Conservation (phyloP, 73 alveolate species). For the Paramecium pentaurelia region DNA sequence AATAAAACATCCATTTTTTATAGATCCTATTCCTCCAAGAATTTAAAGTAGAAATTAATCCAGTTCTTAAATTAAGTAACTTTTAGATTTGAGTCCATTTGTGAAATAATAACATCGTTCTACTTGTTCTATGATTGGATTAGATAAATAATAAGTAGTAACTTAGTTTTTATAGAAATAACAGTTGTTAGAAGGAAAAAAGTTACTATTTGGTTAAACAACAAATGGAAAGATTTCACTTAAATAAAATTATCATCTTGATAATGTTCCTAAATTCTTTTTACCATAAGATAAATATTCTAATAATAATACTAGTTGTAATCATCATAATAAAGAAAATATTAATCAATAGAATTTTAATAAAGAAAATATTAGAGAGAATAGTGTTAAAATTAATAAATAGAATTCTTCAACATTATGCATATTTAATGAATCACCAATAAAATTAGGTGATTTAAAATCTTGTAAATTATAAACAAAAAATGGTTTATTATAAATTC, state of each 20-base stretch:
- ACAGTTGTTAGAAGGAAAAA: neutral
- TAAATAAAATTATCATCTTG: neutral
- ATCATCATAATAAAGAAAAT: constrained; percentile 25
- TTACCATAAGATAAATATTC: neutral
- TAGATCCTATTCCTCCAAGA: neutral
- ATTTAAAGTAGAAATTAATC: constrained; percentile 25
- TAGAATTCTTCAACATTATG: neutral
- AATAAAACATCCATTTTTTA: constrained; percentile 8
- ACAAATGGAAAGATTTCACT: neutral
- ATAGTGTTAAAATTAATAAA: neutral
- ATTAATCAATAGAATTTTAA: neutral
- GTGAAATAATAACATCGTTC: constrained; percentile 25
- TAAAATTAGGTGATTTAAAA: constrained; percentile 3
- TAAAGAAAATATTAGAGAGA: neutral
- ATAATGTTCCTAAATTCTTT: neutral
- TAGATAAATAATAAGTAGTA: constrained; percentile 5
- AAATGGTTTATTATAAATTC: neutral
- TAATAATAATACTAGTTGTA: neutral
- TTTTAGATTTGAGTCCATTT: constrained; percentile 24
- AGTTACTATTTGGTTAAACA: constrained; percentile 21
- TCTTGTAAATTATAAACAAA: constrained; percentile 16
- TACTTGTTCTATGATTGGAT: constrained; percentile 28
- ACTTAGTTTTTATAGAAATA: neutral
- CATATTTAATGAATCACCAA: neutral
- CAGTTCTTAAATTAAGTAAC: neutral